These are phyloP conservation scores for Diaporthe sp. DNA, from an alignment of 2,329 filamentous ascomycete species.

Conservation along the genomic window DNA sequence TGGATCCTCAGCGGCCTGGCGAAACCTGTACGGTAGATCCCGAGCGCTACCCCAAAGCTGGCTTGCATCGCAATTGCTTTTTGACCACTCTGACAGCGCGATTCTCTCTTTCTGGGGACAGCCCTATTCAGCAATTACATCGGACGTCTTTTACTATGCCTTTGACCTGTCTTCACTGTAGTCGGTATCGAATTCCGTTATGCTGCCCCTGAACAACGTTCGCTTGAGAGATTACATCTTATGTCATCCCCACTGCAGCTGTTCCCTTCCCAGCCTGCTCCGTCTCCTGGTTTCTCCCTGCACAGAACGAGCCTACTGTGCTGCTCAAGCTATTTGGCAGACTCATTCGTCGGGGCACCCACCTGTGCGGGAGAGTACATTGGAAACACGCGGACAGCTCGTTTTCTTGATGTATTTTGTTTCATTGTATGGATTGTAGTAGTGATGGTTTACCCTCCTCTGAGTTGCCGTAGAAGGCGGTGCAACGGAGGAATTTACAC, in stretches of 20 bases:
- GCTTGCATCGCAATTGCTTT: constrained; percentile 5
- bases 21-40: constrained; percentile 15
- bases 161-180: not conserved
- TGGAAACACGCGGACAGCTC: too few relatives aligned
- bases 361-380: too few relatives aligned
- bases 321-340: not conserved
- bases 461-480: not conserved
- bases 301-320: not conserved
- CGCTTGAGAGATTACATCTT: not conserved
- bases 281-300: not conserved
- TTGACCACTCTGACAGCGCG: not conserved
- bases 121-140: not conserved
- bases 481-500: not conserved
- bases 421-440: not conserved
- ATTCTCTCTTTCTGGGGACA: not conserved
- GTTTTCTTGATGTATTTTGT: too few relatives aligned
- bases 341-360: not conserved
- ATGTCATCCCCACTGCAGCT: not conserved
- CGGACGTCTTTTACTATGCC: not conserved
- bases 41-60: constrained; percentile 9
- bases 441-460: not conserved
- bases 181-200: not conserved
- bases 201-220: not conserved
- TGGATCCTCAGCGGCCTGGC: constrained; percentile 1
- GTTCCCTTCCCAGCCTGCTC: not conserved